Conservation (phyloP, 768 basidiomycete genomes). For the Pulveroboletus sp. region DNA sequence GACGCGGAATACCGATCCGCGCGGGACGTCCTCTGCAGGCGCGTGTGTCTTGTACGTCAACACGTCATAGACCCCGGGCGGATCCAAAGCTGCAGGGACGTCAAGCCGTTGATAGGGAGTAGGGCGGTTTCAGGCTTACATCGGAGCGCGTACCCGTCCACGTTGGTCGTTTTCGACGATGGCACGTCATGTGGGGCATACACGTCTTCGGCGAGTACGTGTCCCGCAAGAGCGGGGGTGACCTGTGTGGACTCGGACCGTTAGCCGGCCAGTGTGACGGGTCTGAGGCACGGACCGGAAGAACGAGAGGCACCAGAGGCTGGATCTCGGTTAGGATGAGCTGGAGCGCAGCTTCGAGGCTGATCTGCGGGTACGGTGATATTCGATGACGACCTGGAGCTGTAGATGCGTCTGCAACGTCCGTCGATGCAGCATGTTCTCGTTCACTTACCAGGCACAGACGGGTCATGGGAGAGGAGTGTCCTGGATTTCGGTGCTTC, state of each 20-base stretch:
- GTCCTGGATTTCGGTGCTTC: conserved; percentile 53
- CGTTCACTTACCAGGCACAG: conserved; percentile 52
- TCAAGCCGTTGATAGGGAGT: too few relatives aligned
- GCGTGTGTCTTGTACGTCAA: conserved; percentile 49
- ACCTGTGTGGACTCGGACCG: too few relatives aligned
- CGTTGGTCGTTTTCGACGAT: conserved; percentile 64
- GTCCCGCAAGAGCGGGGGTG: conserved; percentile 51
- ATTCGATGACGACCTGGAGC: conserved; percentile 67
- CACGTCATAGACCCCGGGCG: conserved; percentile 63
- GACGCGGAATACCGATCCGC: conserved; percentile 53
- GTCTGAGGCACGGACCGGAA: conserved; percentile 47
- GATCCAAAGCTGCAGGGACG: conserved; percentile 66
- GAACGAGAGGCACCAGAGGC: conserved; percentile 37
- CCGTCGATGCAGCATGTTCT: background rate
- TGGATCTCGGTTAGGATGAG: conserved; percentile 49
- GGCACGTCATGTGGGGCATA: conserved; percentile 64
- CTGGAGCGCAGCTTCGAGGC: conserved; percentile 59
- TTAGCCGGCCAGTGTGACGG: too few relatives aligned
- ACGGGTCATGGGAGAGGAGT: conserved; percentile 64
- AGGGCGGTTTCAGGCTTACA: too few relatives aligned
- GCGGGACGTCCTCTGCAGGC: conserved; percentile 36
- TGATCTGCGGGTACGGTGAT: conserved; percentile 73
- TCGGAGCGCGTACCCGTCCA: conserved; percentile 83
- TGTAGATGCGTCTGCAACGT: conserved; percentile 23
- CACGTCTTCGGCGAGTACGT: conserved; percentile 75